Evolutionary conservation across 1,284 basidiomycete species (phyloP).

Genomic region (Xerocomus amazonicus): DNA sequence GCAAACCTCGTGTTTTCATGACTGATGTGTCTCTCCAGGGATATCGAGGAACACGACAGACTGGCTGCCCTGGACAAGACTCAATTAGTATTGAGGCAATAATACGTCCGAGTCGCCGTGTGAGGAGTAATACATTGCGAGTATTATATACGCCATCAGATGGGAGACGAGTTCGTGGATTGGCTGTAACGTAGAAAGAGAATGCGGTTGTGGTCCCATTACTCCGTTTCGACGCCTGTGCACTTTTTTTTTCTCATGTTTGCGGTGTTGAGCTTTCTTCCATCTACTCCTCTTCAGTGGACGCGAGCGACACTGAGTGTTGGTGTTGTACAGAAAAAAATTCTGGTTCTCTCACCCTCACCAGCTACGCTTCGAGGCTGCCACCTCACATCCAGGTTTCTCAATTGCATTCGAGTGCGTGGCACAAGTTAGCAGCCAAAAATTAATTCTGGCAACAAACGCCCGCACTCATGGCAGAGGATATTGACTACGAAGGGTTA

Average conservation of each 20-base stretch:
- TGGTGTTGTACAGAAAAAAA: constrained; percentile 11
- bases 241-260: too few relatives aligned
- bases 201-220: neutral
- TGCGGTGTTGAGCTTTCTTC: neutral
- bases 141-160: too few relatives aligned
- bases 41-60: constrained; percentile 76
- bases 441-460: constrained; percentile 3
- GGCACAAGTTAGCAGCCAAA: constrained; percentile 2
- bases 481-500: constrained; percentile 75
- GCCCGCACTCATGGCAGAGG: constrained; percentile 46
- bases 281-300: neutral
- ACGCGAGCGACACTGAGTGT: neutral
- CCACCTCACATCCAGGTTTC: neutral
- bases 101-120: constrained; percentile 2
- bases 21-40: constrained; percentile 38
- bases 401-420: constrained; percentile 5
- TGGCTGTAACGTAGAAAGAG: too few relatives aligned
- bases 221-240: constrained; percentile 5
- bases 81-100: neutral
- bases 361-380: constrained; percentile 1
- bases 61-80: constrained; percentile 44
- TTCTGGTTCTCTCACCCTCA: constrained; percentile 4
- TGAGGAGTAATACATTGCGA: constrained; percentile 1
- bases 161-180: too few relatives aligned
- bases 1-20: constrained; percentile 10